These are phyloP conservation scores for Endothia cerciana DNA, from an alignment of 2,329 filamentous ascomycete genomes.

Conservation along the genomic window DNA sequence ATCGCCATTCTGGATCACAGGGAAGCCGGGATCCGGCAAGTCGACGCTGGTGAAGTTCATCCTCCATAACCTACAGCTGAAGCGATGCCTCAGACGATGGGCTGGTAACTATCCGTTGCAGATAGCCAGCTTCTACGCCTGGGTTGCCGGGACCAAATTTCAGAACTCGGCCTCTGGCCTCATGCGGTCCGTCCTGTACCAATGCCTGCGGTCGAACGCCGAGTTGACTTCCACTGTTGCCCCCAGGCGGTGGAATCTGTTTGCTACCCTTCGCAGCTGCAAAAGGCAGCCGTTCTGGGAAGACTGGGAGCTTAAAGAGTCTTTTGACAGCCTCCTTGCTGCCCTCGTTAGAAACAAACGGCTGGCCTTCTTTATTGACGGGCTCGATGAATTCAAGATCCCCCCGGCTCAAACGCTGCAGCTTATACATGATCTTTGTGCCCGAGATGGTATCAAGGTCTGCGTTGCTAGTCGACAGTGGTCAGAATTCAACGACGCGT, in stretches of 20 bases:
- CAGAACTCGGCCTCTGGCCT: background rate
- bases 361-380: background rate
- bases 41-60: conserved; percentile 1
- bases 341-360: background rate
- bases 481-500: background rate
- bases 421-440: background rate
- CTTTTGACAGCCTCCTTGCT: background rate
- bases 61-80: background rate
- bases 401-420: background rate
- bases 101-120: background rate
- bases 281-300: background rate
- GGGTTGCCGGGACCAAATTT: background rate
- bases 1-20: background rate
- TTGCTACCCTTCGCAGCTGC: background rate
- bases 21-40: background rate
- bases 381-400: background rate
- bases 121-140: background rate
- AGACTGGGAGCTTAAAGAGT: background rate
- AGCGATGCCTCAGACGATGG: background rate
- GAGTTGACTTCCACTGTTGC: background rate
- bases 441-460: background rate
- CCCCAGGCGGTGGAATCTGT: background rate
- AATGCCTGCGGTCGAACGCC: background rate
- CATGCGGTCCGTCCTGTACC: background rate
- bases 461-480: background rate